Percentiles rank a stretch among this genome's conserved stretches.
These are phyloP conservation scores for Aspergillus nomiae DNA, from an alignment of 2,329 filamentous ascomycete genomes.

Conservation along the genomic window DNA sequence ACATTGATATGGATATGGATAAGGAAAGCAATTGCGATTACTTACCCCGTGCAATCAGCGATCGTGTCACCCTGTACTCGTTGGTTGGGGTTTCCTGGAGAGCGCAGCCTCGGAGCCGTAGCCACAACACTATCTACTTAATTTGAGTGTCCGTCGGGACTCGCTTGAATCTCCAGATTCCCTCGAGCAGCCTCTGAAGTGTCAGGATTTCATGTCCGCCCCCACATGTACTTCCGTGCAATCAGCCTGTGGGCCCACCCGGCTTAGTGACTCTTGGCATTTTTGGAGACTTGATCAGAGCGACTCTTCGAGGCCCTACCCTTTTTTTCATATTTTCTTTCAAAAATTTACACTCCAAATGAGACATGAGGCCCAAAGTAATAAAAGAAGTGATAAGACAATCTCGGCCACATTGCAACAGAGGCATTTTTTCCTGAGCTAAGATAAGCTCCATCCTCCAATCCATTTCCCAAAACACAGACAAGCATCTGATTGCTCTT, in stretches of 20 bases:
- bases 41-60: not conserved
- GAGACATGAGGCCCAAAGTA: not conserved
- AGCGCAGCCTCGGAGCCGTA: slow-evolving; percentile 4
- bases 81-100: not conserved
- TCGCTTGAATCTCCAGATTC: slow-evolving; percentile 5
- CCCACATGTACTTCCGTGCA: slow-evolving; percentile 19
- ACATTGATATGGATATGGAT: not conserved
- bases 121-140: slow-evolving; percentile 6
- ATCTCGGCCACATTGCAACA: slow-evolving; percentile 17
- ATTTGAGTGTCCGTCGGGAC: not conserved
- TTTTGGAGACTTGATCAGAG: slow-evolving; percentile 16
- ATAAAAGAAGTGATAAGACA: slow-evolving; percentile 15
- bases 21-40: not conserved
- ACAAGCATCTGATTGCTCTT: slow-evolving; percentile 13
- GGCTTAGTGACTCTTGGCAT: slow-evolving; percentile 21
- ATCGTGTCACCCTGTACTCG: not conserved
- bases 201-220: slow-evolving; percentile 14
- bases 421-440: slow-evolving; percentile 5
- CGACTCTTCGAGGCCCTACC: slow-evolving; percentile 13
- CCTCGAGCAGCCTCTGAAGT: slow-evolving; percentile 8
- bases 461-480: slow-evolving; percentile 12
- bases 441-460: not conserved
- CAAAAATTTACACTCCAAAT: not conserved
- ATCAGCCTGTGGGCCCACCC: slow-evolving; percentile 15
- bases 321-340: not conserved